phyloP scores from a whole-genome alignment of 306 rosid species.

The Pyrus pyrifolia region DNA sequence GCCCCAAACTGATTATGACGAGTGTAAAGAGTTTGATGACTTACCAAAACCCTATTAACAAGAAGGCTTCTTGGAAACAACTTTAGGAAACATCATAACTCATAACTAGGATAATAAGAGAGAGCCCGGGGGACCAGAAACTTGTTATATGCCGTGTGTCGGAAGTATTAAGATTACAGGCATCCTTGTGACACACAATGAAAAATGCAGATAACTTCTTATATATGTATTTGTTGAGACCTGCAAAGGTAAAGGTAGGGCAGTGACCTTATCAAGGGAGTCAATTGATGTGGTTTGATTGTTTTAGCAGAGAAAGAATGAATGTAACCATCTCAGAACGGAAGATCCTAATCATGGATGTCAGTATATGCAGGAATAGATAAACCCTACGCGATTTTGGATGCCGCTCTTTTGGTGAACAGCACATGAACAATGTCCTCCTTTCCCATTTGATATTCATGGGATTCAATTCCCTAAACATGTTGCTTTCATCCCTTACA shows the following conservation, averaged over 20 bases:
- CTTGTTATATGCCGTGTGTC: conserved; percentile 20
- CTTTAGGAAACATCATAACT: neutral
- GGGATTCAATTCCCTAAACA: neutral
- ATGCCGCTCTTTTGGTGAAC: neutral
- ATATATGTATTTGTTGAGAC: neutral
- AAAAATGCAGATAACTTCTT: neutral
- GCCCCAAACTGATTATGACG: neutral
- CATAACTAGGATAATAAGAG: neutral
- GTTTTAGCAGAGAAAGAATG: neutral
- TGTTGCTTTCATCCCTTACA: neutral
- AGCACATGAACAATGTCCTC: neutral
- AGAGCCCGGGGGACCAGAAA: neutral
- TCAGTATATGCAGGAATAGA: neutral
- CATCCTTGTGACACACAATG: neutral
- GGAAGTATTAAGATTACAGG: neutral
- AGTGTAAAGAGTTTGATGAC: neutral
- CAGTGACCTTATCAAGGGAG: neutral
- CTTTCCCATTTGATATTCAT: neutral
- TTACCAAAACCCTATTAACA: neutral
- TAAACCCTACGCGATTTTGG: neutral
- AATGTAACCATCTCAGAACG: neutral
- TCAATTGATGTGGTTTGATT: neutral
- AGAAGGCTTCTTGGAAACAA: neutral
- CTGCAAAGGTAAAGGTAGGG: neutral
- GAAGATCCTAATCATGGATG: neutral